Evolutionary conservation across 2,329 filamentous ascomycete species (phyloP).

Genomic region (Coniochaeta sp.): DNA sequence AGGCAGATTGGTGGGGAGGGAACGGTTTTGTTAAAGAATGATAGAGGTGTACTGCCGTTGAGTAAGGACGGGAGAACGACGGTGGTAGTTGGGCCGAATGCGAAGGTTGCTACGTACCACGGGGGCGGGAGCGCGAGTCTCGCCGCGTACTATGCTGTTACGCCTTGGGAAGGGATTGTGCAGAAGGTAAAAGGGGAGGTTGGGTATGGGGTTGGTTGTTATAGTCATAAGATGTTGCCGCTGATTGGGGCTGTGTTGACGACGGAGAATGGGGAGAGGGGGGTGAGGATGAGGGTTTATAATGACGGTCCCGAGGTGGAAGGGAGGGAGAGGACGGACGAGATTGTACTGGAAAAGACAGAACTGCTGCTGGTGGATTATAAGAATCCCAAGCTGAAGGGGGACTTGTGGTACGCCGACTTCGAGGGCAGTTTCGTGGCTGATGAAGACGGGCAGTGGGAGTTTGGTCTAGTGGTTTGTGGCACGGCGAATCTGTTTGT

Average conservation of each 20-base stretch:
- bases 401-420: slow-evolving; percentile 49
- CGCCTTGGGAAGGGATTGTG: slow-evolving; percentile 64
- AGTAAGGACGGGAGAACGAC: slow-evolving; percentile 55
- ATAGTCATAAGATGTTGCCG: slow-evolving; percentile 59
- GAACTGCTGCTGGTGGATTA: slow-evolving; percentile 45
- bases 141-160: slow-evolving; percentile 59
- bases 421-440: slow-evolving; percentile 55
- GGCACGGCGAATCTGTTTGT: slow-evolving; percentile 61
- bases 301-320: slow-evolving; percentile 45
- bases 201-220: slow-evolving; percentile 52
- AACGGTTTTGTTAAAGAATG: slow-evolving; percentile 69
- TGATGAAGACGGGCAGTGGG: slow-evolving; percentile 53
- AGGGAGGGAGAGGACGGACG: slow-evolving; percentile 43
- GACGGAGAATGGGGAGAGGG: slow-evolving; percentile 43
- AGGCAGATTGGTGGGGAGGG: slow-evolving; percentile 61
- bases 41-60: slow-evolving; percentile 55
- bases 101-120: slow-evolving; percentile 49
- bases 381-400: slow-evolving; percentile 44
- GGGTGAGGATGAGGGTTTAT: slow-evolving; percentile 57
- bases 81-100: slow-evolving; percentile 50
- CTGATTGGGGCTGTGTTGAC: slow-evolving; percentile 46
- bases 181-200: slow-evolving; percentile 37
- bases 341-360: slow-evolving; percentile 38
- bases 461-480: slow-evolving; percentile 59
- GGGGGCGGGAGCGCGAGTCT: slow-evolving; percentile 61